Base-by-base conservation (phyloP, 805 yeast genomes). In the Pichia sporocuriosa region DNA sequence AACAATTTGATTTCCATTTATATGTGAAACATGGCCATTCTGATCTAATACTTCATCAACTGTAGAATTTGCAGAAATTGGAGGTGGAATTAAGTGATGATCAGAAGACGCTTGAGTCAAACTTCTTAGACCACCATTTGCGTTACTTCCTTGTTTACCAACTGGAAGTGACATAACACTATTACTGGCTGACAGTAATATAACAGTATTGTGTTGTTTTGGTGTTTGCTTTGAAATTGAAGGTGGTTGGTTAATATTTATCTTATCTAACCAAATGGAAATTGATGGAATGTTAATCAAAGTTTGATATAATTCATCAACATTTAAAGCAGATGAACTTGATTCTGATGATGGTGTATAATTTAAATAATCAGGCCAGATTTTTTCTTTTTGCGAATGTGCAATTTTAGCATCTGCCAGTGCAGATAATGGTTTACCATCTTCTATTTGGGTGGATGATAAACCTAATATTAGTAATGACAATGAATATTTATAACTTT, bases 311-410 rank as follows among this genome's bases (percentile, higher is more conserved):
- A 37, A 22, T 24, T 39, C 37, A n/a, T 23, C 39, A 21, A 22
- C 24, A 1, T 39, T 37, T 19, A 46, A 34, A 13, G 23, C 17
- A n/a, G 3, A 7, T 1, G 26, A 15, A 31, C 44, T 35, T 10
- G 48, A 35, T 3, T 11, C 9, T 5, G 44, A 25, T 15, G 22
- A 9, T 11, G 43, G 42, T 20, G 26, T 24, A 31, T 44, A 37
- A n/a, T 36, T 36, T 12, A 43, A 30, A 26, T 35, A 30, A 12
- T 32, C 40, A 3, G 54, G 56, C 60, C 60, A 56, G 33, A 41
- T 11, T 2, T 45, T 47, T 7, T 40, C 25, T 2, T 33, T 31
- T 7, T 35, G 34, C 22, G 51, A 35, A 24, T 43, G n/a, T 39
- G 36, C 34, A 52, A 42, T 24, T 51, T 46, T 19, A 8, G 31